Percentiles rank a stretch among this genome's conserved stretches.
phyloP scores from a whole-genome alignment of 768 basidiomycete species.

The Flagelloscypha sp. region DNA sequence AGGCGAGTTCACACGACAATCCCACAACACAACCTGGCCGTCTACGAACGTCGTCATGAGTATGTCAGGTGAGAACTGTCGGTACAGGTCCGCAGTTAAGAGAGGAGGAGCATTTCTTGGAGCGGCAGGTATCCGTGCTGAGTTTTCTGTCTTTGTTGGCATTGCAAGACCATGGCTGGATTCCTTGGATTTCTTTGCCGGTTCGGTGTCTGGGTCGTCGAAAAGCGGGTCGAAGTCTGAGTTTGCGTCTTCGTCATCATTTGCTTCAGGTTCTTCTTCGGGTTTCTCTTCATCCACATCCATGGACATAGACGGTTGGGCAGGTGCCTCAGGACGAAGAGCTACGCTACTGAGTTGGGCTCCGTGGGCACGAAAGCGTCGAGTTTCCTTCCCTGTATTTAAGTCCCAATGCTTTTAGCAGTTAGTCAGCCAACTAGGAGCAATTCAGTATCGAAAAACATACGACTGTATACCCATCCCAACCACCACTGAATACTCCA shows the following conservation, averaged over 20 bases:
- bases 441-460: constrained; percentile 21
- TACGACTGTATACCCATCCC: constrained; percentile 88
- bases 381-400: constrained; percentile 74
- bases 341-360: constrained; percentile 79
- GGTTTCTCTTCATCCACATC: constrained; percentile 21
- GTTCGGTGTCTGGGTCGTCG: constrained; percentile 3
- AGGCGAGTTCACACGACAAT: constrained; percentile 59
- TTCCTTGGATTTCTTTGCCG: not conserved
- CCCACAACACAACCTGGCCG: constrained; percentile 89
- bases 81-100: constrained; percentile 51
- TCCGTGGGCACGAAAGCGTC: constrained; percentile 73
- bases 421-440: constrained; percentile 10
- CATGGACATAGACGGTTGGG: constrained; percentile 11
- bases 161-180: constrained; percentile 15
- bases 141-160: constrained; percentile 11
- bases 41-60: constrained; percentile 87
- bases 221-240: constrained; percentile 1
- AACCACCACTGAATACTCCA: constrained; percentile 82
- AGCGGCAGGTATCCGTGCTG: constrained; percentile 31
- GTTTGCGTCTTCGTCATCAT: constrained; percentile 30
- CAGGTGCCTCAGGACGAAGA: constrained; percentile 48
- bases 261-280: constrained; percentile 71
- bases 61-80: constrained; percentile 69
- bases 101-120: constrained; percentile 75
- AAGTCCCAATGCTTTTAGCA: constrained; percentile 89